A percentile compares a stretch with the other conserved stretches of the same genome.
These are phyloP conservation scores for Lyophyllum decastes DNA, from an alignment of 768 basidiomycete species.

Conservation along the genomic window DNA sequence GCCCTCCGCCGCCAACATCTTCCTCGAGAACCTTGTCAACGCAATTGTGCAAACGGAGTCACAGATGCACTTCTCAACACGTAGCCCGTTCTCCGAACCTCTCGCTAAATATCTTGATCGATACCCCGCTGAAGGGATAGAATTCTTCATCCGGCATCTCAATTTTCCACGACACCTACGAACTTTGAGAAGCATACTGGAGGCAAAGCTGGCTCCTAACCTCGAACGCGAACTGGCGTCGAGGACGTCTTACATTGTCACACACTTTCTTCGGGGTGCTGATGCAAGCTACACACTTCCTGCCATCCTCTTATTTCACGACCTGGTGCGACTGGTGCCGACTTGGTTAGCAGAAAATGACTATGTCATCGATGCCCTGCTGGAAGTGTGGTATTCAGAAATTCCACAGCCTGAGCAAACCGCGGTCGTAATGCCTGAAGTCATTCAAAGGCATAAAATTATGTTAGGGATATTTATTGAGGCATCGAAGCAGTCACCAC, in stretches of 20 bases:
- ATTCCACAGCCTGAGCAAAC: slow-evolving; percentile 44
- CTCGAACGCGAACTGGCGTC: slow-evolving; percentile 69
- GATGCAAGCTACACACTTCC: slow-evolving; percentile 59
- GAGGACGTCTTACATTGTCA: slow-evolving; percentile 54
- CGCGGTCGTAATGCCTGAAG: slow-evolving; percentile 45
- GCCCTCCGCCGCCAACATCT: slow-evolving; percentile 90
- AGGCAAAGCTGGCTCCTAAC: slow-evolving; percentile 76
- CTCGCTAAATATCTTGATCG: slow-evolving; percentile 89
- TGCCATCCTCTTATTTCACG: slow-evolving; percentile 74
- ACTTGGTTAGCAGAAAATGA: slow-evolving; percentile 72
- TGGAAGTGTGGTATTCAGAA: slow-evolving; percentile 72
- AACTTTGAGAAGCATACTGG: slow-evolving; percentile 82
- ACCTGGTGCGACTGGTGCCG: slow-evolving; percentile 67
- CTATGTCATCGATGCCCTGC: slow-evolving; percentile 68
- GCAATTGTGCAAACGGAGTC: slow-evolving; percentile 91
- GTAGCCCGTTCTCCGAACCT: slow-evolving; percentile 91
- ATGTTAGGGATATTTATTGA: slow-evolving; percentile 79
- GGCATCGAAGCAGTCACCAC: slow-evolving; percentile 66
- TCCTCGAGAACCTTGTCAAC: slow-evolving; percentile 85
- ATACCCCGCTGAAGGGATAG: slow-evolving; percentile 82
- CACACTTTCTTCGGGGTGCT: slow-evolving; percentile 48
- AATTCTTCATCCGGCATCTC: slow-evolving; percentile 83
- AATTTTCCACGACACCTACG: slow-evolving; percentile 76
- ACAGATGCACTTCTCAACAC: slow-evolving; percentile 85
- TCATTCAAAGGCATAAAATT: slow-evolving; percentile 60